Percentiles rank a stretch among this genome's conserved stretches.
These are phyloP conservation scores for Leishmania major DNA, from an alignment of 208 protist species.

Conservation along the genomic window DNA sequence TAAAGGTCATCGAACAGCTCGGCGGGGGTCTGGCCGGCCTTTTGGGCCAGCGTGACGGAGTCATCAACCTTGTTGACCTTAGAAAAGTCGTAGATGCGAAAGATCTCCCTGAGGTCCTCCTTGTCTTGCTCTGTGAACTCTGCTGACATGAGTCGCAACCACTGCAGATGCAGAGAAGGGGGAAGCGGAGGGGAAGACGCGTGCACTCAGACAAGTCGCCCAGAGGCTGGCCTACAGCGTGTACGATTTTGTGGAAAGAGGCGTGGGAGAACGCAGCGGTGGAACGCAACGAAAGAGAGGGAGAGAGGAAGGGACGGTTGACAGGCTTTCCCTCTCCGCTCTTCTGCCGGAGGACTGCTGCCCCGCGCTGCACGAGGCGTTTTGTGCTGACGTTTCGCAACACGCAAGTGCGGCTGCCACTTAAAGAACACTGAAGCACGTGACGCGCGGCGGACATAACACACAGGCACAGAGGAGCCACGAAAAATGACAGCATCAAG, in stretches of 20 bases:
- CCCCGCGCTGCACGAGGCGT: background rate
- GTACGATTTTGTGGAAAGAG: no score
- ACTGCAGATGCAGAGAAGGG: background rate
- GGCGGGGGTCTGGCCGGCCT: conserved; percentile 22
- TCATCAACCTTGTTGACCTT: conserved; percentile 47
- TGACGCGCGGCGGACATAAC: background rate
- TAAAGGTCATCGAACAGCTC: conserved; percentile 51
- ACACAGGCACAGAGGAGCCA: background rate
- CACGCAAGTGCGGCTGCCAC: background rate
- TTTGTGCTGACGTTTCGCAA: background rate
- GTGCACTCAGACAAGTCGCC: background rate
- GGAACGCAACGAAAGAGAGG: background rate
- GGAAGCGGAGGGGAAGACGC: background rate
- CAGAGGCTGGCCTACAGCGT: background rate
- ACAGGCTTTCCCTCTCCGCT: background rate
- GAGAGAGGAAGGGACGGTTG: background rate
- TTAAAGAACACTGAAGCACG: background rate
- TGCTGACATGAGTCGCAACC: background rate
- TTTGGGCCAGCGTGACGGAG: conserved; percentile 20
- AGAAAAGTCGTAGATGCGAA: conserved; percentile 56
- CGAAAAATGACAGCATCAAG: background rate
- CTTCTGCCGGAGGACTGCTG: background rate
- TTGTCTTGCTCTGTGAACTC: conserved; percentile 39
- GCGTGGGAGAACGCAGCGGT: background rate
- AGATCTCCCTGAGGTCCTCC: conserved; percentile 53